A percentile compares a stretch with the other conserved stretches of the same genome.
phyloP scores from a whole-genome alignment of 768 basidiomycete species.

The Psilocybe azurescens region DNA sequence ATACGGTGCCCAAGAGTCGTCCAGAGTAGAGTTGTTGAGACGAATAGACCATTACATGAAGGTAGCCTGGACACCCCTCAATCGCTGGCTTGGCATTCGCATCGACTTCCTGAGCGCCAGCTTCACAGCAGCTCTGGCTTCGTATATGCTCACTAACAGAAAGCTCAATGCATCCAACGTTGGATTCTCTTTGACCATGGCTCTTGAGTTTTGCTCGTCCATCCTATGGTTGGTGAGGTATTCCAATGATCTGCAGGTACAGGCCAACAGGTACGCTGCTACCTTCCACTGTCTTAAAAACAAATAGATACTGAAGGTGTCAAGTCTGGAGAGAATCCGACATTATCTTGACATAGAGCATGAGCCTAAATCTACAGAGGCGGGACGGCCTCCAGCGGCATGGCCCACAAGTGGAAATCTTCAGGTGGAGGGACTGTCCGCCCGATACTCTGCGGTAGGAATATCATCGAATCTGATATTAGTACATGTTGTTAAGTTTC shows the following conservation, averaged over 20 bases:
- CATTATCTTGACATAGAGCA: slow-evolving; percentile 64
- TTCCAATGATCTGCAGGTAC: slow-evolving; percentile 49
- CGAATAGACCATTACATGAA: slow-evolving; percentile 60
- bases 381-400: slow-evolving; percentile 61
- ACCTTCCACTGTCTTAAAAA: no score
- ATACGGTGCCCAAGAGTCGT: slow-evolving; percentile 60
- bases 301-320: background rate
- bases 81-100: slow-evolving; percentile 52
- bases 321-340: slow-evolving; percentile 66
- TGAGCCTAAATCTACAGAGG: slow-evolving; percentile 45
- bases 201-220: slow-evolving; percentile 60
- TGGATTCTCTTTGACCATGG: slow-evolving; percentile 63
- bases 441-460: slow-evolving; percentile 4
- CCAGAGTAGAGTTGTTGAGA: slow-evolving; percentile 47
- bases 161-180: slow-evolving; percentile 39
- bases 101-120: slow-evolving; percentile 61
- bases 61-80: slow-evolving; percentile 50
- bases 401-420: slow-evolving; percentile 49
- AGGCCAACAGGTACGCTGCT: slow-evolving; percentile 44
- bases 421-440: slow-evolving; percentile 7
- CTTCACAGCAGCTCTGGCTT: slow-evolving; percentile 58
- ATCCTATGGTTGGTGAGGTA: slow-evolving; percentile 54
- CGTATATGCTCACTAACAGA: slow-evolving; percentile 52
- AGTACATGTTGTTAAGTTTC: background rate
- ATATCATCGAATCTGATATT: background rate